Percentiles rank a stretch among this genome's conserved stretches.
Conservation (phyloP, 441 rosid species). For the Gossypium gossypioides region DNA sequence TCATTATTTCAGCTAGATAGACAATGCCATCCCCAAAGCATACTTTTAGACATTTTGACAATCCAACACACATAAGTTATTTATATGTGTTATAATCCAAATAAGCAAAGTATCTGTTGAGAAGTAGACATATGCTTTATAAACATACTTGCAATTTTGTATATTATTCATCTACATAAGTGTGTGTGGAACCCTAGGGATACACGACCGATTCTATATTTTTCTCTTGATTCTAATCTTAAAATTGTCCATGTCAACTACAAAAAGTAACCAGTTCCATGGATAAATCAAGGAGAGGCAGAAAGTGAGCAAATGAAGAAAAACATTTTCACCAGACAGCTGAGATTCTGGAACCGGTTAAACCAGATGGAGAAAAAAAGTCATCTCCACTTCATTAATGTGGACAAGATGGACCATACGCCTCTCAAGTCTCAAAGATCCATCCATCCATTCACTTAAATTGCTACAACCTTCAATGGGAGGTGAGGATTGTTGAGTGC, state of each 20-base stretch:
- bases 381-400: not conserved
- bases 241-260: conserved; percentile 1
- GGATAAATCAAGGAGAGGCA: not conserved
- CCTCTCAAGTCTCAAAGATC: conserved; percentile 1
- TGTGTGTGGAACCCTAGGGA: not conserved
- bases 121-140: not conserved
- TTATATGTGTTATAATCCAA: not conserved
- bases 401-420: not conserved
- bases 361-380: not conserved
- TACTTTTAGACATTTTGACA: not conserved
- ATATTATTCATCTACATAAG: not conserved
- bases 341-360: not conserved
- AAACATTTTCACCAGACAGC: not conserved
- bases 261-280: not conserved
- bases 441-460: not conserved
- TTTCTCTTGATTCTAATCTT: not conserved
- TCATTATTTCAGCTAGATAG: not conserved
- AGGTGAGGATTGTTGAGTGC: not conserved
- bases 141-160: not conserved
- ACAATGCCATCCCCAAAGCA: not conserved
- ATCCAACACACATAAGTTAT: not conserved
- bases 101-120: not conserved
- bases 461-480: not conserved
- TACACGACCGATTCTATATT: not conserved
- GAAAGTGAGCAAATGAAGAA: not conserved